Evolutionary conservation across 202 grass and related monocot species (phyloP).

Genomic region (Eragrostis tef): DNA sequence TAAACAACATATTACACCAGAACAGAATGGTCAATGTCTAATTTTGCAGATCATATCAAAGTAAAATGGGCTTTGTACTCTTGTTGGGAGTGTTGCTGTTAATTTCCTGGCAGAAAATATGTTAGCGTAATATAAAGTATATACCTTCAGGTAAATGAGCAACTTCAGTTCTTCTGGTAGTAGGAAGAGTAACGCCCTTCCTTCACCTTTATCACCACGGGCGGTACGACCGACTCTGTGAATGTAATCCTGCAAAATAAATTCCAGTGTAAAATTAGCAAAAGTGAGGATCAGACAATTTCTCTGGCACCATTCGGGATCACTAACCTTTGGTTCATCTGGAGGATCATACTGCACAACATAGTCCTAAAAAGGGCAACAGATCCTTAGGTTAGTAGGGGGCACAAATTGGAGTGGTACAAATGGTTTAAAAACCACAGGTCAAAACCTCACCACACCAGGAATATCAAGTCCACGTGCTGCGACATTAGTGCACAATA

Average conservation of each 20-base stretch:
- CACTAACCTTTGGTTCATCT: slow-evolving; percentile 90
- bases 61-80: neutral
- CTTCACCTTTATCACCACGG: slow-evolving; percentile 89
- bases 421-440: slow-evolving; percentile 22
- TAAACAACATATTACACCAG: no score
- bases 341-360: slow-evolving; percentile 98
- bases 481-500: slow-evolving; percentile 93
- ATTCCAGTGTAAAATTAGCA: slow-evolving; percentile 40
- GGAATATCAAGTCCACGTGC: slow-evolving; percentile 97
- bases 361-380: slow-evolving; percentile 68
- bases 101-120: neutral
- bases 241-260: slow-evolving; percentile 85
- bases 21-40: no score
- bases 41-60: neutral
- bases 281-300: slow-evolving; percentile 19
- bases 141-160: slow-evolving; percentile 85
- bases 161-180: slow-evolving; percentile 85
- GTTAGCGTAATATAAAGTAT: neutral
- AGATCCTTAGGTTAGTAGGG: slow-evolving; percentile 18
- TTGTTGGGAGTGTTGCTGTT: no score
- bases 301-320: neutral
- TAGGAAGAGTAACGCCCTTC: slow-evolving; percentile 81
- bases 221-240: slow-evolving; percentile 93
- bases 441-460: slow-evolving; percentile 70
- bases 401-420: slow-evolving; percentile 14